Evolutionary conservation across 2,329 filamentous ascomycete species (phyloP).

Genomic region (Fusarium musae): DNA sequence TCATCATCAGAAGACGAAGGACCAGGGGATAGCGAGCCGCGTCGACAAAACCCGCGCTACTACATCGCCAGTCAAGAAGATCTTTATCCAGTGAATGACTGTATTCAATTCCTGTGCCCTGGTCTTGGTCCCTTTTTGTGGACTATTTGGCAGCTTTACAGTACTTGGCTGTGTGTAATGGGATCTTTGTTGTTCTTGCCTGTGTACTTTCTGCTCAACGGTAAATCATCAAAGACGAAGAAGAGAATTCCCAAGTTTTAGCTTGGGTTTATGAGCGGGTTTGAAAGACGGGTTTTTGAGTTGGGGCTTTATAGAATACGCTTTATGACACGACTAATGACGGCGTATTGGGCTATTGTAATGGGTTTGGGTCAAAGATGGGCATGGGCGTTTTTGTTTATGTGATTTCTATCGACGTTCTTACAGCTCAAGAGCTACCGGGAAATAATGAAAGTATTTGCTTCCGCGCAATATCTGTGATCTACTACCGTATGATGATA

Average conservation of each 20-base stretch:
- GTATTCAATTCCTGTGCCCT: conserved; percentile 76
- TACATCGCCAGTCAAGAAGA: conserved; percentile 83
- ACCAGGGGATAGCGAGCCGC: conserved; percentile 23
- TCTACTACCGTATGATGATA: rapidly evolving
- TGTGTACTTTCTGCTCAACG: conserved; percentile 49
- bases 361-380: neutral
- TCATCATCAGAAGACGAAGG: conserved; percentile 36
- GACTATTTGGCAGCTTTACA: conserved; percentile 69
- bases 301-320: neutral
- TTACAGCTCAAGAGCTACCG: neutral
- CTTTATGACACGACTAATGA: conserved; percentile 22
- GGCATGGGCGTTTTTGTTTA: neutral
- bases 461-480: no score
- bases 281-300: neutral
- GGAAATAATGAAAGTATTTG: neutral
- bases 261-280: rapidly evolving
- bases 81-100: conserved; percentile 81
- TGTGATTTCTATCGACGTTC: no score
- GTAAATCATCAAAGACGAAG: conserved; percentile 16
- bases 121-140: conserved; percentile 67
- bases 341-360: neutral
- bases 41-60: conserved; percentile 58
- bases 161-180: conserved; percentile 72
- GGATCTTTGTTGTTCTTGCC: conserved; percentile 59
- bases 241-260: conserved; percentile 29